phyloP scores from a whole-genome alignment of 75 land plant genomes.

The Selaginella tamariscina region DNA sequence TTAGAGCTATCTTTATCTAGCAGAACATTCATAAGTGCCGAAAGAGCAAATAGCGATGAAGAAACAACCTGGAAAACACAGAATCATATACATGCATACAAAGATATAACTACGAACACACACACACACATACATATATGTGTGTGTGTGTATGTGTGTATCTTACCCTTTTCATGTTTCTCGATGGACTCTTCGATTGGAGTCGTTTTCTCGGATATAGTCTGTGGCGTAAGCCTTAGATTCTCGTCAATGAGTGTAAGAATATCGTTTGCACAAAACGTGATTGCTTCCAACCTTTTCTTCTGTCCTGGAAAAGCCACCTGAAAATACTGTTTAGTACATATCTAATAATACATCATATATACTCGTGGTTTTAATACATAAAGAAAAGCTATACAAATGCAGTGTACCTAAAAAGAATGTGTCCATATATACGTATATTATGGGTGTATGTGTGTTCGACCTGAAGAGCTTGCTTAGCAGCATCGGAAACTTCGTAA shows the following conservation, averaged over 20 bases:
- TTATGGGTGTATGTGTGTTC: too few species aligned
- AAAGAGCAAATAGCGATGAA: slow-evolving; percentile 71
- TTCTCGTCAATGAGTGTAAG: slow-evolving; percentile 71
- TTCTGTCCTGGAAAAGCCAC: slow-evolving; percentile 74
- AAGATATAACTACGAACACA: background rate
- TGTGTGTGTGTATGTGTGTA: background rate
- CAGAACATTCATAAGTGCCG: slow-evolving; percentile 62
- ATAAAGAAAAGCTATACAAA: too few species aligned
- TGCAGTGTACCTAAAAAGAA: too few species aligned
- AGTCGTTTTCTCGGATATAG: slow-evolving; percentile 55
- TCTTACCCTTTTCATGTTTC: slow-evolving; percentile 28
- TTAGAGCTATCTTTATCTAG: slow-evolving; percentile 33
- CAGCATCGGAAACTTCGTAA: slow-evolving; percentile 83
- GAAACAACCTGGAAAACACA: slow-evolving; percentile 46
- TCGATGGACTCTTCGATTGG: slow-evolving; percentile 63
- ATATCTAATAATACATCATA: background rate
- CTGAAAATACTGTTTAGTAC: slow-evolving; percentile 24
- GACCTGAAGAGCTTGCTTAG: slow-evolving; percentile 77
- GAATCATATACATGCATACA: too few species aligned
- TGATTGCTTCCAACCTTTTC: slow-evolving; percentile 73
- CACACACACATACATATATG: background rate
- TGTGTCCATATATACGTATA: too few species aligned
- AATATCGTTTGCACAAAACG: slow-evolving; percentile 58
- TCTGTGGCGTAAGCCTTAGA: slow-evolving; percentile 62
- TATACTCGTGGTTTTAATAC: too few species aligned